These are phyloP conservation scores for Streptanthus diversifolius DNA, from an alignment of 345 rosid species.

Conservation along the genomic window DNA sequence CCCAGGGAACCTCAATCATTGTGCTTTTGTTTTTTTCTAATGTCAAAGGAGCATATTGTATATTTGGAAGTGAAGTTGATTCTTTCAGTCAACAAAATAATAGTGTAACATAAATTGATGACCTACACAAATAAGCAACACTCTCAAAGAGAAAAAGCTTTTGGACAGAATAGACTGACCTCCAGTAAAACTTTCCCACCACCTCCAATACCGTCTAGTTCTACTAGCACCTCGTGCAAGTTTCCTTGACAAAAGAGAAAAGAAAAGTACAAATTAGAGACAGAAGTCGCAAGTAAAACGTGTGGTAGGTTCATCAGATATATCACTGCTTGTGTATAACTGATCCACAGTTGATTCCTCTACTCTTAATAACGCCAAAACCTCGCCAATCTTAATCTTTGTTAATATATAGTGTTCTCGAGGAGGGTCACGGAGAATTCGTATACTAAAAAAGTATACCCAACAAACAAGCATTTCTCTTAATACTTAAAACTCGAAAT, in stretches of 20 bases:
- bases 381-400: not conserved
- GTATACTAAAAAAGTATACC: not conserved
- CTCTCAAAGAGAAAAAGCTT: not conserved
- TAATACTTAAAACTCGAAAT: not conserved
- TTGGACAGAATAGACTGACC: slow-evolving; percentile 44
- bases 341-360: not conserved
- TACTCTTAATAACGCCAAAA: not conserved
- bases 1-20: not conserved
- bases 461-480: slow-evolving; percentile 1
- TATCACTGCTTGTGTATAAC: not conserved
- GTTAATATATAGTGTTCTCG: not conserved
- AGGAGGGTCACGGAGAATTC: not conserved
- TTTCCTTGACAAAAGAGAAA: slow-evolving; percentile 48
- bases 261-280: not conserved
- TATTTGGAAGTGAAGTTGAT: not conserved
- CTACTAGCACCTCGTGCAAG: slow-evolving; percentile 59
- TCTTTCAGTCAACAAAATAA: not conserved
- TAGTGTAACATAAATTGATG: not conserved
- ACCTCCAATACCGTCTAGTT: slow-evolving; percentile 96
- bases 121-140: not conserved
- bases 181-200: slow-evolving; percentile 87
- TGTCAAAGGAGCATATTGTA: not conserved
- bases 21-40: not conserved
- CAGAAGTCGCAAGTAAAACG: not conserved
- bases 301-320: not conserved